Percentiles rank a stretch among this genome's conserved stretches.
phyloP scores from a whole-genome alignment of 805 yeast genomes.

The Kazachstania africana region DNA sequence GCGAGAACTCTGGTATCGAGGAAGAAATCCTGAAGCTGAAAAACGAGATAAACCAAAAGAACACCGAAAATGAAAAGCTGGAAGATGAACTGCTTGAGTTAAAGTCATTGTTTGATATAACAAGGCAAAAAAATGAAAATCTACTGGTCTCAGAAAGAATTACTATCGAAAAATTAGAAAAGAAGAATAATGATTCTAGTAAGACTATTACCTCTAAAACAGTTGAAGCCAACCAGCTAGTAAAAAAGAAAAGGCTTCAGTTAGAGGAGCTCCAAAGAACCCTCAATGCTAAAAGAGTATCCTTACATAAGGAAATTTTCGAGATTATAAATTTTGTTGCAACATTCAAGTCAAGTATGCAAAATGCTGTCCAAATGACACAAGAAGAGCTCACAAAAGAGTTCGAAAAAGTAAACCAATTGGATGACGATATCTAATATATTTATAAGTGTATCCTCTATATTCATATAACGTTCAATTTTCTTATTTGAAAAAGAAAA shows the following conservation, averaged over 20 bases:
- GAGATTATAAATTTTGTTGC: conserved; percentile 49
- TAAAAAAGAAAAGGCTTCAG: conserved; percentile 41
- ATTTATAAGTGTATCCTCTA: too few relatives aligned
- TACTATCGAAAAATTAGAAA: conserved; percentile 55
- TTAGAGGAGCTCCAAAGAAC: conserved; percentile 31
- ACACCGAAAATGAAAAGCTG: conserved; percentile 43
- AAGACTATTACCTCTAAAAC: conserved; percentile 30
- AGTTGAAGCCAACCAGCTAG: conserved; percentile 24
- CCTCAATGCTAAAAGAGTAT: conserved; percentile 35
- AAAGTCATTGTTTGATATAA: conserved; percentile 44
- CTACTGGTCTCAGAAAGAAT: conserved; percentile 37
- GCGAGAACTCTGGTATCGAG: conserved; percentile 29
- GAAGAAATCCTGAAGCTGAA: conserved; percentile 45
- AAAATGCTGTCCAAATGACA: conserved; percentile 18
- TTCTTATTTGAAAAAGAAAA: neutral
- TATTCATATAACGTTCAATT: too few relatives aligned
- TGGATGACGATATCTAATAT: conserved; percentile 1
- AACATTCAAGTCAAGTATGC: conserved; percentile 56
- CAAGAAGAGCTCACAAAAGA: conserved; percentile 1
- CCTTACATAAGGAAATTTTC: conserved; percentile 42
- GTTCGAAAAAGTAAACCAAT: conserved; percentile 1
- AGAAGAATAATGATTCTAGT: conserved; percentile 39
- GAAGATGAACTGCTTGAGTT: conserved; percentile 43
- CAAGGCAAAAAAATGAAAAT: conserved; percentile 41
- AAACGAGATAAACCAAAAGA: conserved; percentile 45